Base-by-base conservation (phyloP, 257 asterid species). In the Ligustrum vulgare region DNA sequence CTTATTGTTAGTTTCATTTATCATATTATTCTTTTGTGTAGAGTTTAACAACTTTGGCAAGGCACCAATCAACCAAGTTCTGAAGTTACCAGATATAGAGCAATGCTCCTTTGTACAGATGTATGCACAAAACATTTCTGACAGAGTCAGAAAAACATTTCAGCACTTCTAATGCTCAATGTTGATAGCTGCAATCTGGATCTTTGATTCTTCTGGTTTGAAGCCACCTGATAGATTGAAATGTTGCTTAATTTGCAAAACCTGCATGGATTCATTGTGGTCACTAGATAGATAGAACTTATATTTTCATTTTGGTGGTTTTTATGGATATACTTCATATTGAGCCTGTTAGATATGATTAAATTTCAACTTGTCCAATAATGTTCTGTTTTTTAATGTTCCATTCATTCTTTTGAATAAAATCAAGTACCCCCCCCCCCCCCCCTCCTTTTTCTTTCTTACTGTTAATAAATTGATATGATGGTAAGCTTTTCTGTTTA, bases 251-350 rank as follows among this genome's bases (percentile, higher is more conserved):
- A 85, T 83, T 81, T 81, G 85, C 83, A 86, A 77, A 83, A 91
- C 96, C 98, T 93, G 98, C 97, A 93, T 74, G 89, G 84, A 89
- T 85, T 91, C 92, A 90, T 88, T 86, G 80, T 73, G 77, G 87
- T 91, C 86, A 93, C 87, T 87, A 86, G 84, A 80, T 79, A 86
- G 64, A 88, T 72, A 88, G 82, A 82, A 84, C 83, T 83, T 78
- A 83, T 84, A 77, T 76, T 71, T 75, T 79, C 69, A 67, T 56
- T 78, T 75, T 76, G 77, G 88, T 80, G 81, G 74, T 70, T 71
- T 71, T 54, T 82, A 84, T 79, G 77, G 80, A 77, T 82, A 68
- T 77, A 69, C 67, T 82, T 80, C 70, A 70, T 82, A 80, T 69
- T 79, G 25, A 71, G 74, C 54, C 69, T 73, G 58, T 45, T 79